Conservation (phyloP, 2,329 filamentous ascomycete genomes). For the Venturia pyrina region DNA sequence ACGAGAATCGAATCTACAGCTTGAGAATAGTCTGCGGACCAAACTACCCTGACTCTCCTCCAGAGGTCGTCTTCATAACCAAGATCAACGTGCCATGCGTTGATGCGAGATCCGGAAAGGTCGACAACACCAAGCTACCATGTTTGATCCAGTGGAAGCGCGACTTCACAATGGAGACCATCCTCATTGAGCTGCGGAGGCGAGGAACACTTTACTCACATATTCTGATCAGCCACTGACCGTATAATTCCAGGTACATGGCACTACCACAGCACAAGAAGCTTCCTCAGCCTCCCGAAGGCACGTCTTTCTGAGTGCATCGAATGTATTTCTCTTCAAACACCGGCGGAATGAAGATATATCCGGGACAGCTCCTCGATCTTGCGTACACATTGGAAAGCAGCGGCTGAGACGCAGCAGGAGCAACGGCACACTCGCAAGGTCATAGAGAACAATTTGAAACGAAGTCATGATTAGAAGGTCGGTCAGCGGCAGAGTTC, state of each 20-base stretch:
- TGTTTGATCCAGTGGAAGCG: constrained; percentile 86
- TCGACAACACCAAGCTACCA: constrained; percentile 73
- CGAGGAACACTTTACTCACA: constrained; percentile 28
- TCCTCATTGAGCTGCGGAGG: constrained; percentile 78
- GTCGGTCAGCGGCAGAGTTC: background rate
- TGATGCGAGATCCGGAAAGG: constrained; percentile 66
- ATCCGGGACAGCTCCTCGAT: background rate
- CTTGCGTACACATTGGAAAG: background rate
- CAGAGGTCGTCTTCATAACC: constrained; percentile 83
- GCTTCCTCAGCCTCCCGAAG: constrained; percentile 85
- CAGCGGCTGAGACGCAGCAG: background rate
- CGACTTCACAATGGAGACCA: constrained; percentile 90
- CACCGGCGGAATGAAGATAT: background rate
- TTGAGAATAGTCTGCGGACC: constrained; percentile 92
- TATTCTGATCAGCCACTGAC: background rate
- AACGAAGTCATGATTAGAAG: background rate
- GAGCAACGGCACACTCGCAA: background rate
- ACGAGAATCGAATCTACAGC: constrained; percentile 98
- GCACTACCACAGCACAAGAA: constrained; percentile 87
- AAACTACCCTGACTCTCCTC: constrained; percentile 80
- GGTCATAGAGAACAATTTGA: background rate
- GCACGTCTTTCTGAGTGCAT: constrained; percentile 45
- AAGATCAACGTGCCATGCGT: constrained; percentile 97
- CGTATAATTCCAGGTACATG: constrained; percentile 61
- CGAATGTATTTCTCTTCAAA: background rate